Evolutionary conservation across 768 basidiomycete species (phyloP), one percentile per base, ranked within the genome.

Genomic region (Termitomyces sp.): DNA sequence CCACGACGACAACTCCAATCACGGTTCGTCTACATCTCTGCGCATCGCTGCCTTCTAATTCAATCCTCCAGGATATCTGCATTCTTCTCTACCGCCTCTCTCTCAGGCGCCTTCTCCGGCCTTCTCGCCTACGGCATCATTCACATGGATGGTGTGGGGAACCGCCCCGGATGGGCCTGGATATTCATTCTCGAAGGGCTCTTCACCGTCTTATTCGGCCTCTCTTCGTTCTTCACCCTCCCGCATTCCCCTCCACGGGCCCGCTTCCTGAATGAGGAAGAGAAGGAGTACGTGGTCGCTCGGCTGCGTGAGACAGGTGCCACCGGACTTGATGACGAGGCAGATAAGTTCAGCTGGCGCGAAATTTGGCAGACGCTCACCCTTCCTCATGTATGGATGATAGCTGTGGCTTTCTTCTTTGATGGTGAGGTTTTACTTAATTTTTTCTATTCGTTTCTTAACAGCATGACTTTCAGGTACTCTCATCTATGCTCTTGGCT

Each of bases 41-140:
- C 31, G 4, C 10, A 5, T 61, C 7, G 2, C 25, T 6, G 34
- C 12, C 3, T 69, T 1, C 75, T 76, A 63, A 73, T 77, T 50
- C 76, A 76, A 61, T 72, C 77, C 57, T 66, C 15, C 64, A 79
- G 48, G 78, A 63, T 83, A 56, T 76, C 80, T 9, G 73, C 75
- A 29, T 82, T 83, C 73, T 83, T 82, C 70, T 79, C 80, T 7
- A 73, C 80, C 0, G 77, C 85, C 2, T 84, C 84, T 0, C 73
- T 86, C 29, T 83, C 88, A 0, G 86, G 86, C 3, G 86, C 86
- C 0, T 88, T 89, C 67, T 87, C 85, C 1, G 88, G 89, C 38
- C 76, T 91, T 4, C 79, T 92, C 29, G 87, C 89, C 0, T 78
- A 81, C 49, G 86, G 83, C 0, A 88, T 92, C 67, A 79, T 84